These are phyloP conservation scores for Tulasnella sp. DNA, from an alignment of 768 basidiomycete genomes.

Conservation along the genomic window DNA sequence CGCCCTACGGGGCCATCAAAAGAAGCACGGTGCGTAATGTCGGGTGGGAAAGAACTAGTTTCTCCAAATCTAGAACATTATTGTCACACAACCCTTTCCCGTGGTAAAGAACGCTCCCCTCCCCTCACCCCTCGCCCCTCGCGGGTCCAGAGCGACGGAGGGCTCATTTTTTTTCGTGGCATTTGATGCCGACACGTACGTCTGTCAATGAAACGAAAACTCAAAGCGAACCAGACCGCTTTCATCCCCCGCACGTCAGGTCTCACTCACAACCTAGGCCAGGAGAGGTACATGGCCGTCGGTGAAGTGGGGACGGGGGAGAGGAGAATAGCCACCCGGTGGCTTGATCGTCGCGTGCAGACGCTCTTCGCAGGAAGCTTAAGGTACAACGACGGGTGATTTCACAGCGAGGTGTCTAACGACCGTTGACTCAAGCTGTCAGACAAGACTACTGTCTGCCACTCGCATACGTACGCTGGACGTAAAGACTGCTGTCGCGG, in stretches of 20 bases:
- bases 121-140: too few species aligned
- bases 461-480: not conserved
- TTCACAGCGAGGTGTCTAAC: not conserved
- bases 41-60: not conserved
- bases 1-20: constrained; percentile 4
- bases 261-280: not conserved
- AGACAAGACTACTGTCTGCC: not conserved
- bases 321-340: not conserved
- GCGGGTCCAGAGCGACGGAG: not conserved
- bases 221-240: not conserved
- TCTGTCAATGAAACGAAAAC: not conserved
- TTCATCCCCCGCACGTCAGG: not conserved
- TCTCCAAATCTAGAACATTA: not conserved
- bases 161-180: too few species aligned
- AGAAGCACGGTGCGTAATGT: not conserved
- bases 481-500: not conserved
- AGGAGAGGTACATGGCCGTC: not conserved
- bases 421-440: not conserved
- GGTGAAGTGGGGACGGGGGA: not conserved
- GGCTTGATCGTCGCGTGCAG: not conserved
- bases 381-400: not conserved
- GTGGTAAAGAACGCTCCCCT: not conserved
- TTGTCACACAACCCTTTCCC: not conserved
- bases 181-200: too few species aligned
- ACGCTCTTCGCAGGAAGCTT: not conserved